These are phyloP conservation scores for Cajanus cajan DNA, from an alignment of 306 rosid genomes.

Conservation along the genomic window DNA sequence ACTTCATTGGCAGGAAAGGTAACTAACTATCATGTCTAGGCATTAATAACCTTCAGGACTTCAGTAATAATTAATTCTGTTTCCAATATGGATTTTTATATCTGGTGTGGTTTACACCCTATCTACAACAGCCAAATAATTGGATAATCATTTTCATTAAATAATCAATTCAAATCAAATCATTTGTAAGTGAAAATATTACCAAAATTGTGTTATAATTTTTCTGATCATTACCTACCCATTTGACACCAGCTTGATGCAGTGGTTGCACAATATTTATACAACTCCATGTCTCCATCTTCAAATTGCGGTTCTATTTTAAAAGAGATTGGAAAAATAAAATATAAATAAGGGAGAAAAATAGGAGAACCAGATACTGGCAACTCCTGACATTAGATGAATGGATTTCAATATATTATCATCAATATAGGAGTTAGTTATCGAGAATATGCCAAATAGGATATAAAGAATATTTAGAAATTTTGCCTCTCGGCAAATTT, in stretches of 20 bases:
- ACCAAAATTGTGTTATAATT: background rate
- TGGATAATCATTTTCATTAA: conserved; percentile 4
- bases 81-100: background rate
- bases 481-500: no score
- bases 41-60: background rate
- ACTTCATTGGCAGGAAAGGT: conserved; percentile 63
- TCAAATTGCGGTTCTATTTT: background rate
- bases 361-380: background rate
- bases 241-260: background rate
- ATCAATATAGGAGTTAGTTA: no score
- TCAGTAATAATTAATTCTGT: background rate
- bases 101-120: background rate
- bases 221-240: background rate
- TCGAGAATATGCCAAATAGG: no score
- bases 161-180: background rate
- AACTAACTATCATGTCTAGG: background rate
- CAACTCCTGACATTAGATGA: background rate
- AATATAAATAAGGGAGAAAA: background rate
- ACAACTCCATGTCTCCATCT: background rate
- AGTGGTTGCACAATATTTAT: background rate
- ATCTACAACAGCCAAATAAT: background rate
- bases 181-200: background rate
- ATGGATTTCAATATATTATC: background rate
- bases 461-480: no score
- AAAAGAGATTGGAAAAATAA: background rate